Evolutionary conservation across 768 basidiomycete species (phyloP).

Genomic region (Phylloporus arenicola): DNA sequence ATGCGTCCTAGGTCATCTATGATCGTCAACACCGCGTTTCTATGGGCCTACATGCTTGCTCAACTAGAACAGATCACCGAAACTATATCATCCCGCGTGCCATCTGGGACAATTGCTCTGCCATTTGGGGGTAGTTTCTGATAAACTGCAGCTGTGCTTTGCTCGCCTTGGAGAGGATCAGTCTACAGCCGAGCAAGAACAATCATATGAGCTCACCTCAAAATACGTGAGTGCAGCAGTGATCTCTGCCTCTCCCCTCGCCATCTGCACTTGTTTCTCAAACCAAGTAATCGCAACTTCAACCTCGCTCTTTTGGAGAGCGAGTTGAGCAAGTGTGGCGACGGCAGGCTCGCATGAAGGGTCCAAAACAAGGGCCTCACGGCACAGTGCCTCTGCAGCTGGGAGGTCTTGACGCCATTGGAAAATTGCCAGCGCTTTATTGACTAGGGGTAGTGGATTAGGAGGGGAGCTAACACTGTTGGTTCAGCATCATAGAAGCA

Average conservation of each 20-base stretch:
- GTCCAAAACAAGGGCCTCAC: conserved; percentile 84
- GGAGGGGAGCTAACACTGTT: conserved; percentile 38
- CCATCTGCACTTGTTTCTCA: conserved; percentile 74
- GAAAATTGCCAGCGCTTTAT: conserved; percentile 95
- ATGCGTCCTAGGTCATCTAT: conserved; percentile 3
- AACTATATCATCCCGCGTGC: conserved; percentile 36
- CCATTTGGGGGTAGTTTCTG: conserved; percentile 78
- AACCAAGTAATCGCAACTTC: conserved; percentile 85
- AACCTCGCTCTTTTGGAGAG: conserved; percentile 85
- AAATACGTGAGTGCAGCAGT: conserved; percentile 70
- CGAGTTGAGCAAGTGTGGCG: conserved; percentile 90
- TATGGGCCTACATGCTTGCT: conserved; percentile 14
- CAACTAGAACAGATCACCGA: conserved; percentile 3
- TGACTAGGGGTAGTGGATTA: conserved; percentile 92
- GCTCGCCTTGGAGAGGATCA: conserved; percentile 55
- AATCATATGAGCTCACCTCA: conserved; percentile 48
- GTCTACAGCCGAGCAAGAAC: neutral
- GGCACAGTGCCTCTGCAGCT: conserved; percentile 77
- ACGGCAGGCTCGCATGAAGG: conserved; percentile 95
- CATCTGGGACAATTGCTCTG: conserved; percentile 54
- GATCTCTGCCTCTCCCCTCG: conserved; percentile 87
- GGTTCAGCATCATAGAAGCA: neutral
- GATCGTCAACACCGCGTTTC: conserved; percentile 5
- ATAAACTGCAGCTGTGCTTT: conserved; percentile 79
- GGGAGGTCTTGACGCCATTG: conserved; percentile 92